phyloP scores from a whole-genome alignment of 2,329 filamentous ascomycete genomes.

The Aspergillus quadrilineatus region DNA sequence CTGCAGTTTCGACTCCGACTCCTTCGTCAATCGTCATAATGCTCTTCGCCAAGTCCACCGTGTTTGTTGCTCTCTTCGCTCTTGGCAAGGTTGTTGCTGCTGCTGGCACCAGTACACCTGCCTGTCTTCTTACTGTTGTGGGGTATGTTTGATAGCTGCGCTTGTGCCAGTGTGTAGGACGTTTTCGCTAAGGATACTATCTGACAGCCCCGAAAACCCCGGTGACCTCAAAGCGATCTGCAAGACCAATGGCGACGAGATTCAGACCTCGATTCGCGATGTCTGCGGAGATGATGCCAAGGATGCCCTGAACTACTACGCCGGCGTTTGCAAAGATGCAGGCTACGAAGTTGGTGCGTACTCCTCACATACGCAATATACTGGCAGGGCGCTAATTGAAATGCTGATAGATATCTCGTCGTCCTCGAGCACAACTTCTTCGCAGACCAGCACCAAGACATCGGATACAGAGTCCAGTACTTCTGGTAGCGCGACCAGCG shows the following conservation, averaged over 20 bases:
- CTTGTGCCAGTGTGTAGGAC: neutral
- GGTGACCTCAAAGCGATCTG: conserved; percentile 42
- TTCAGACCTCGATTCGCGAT: conserved; percentile 38
- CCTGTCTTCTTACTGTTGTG: conserved; percentile 52
- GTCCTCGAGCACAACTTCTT: conserved; percentile 21
- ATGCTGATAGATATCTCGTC: conserved; percentile 15
- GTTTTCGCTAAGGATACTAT: conserved; percentile 21
- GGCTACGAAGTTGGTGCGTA: conserved; percentile 42
- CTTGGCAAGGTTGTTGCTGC: conserved; percentile 44
- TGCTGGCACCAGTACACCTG: conserved; percentile 49
- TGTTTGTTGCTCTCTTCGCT: conserved; percentile 47
- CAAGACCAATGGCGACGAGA: conserved; percentile 33
- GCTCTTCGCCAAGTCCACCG: conserved; percentile 45
- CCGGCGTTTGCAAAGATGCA: conserved; percentile 38
- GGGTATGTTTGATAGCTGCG: conserved; percentile 40
- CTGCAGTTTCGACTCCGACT: neutral
- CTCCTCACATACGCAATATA: neutral
- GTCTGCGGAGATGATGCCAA: conserved; percentile 35
- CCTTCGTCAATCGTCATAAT: conserved; percentile 34
- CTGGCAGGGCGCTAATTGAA: conserved; percentile 7
- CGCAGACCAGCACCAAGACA: conserved; percentile 26
- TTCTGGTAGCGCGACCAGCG: conserved; percentile 23
- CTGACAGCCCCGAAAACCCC: conserved; percentile 38
- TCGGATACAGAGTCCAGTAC: conserved; percentile 26
- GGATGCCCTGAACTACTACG: conserved; percentile 40